Percentiles rank a stretch among this genome's conserved stretches.
These are phyloP conservation scores for Cadophora gregata DNA, from an alignment of 2,329 filamentous ascomycete genomes.

Conservation along the genomic window DNA sequence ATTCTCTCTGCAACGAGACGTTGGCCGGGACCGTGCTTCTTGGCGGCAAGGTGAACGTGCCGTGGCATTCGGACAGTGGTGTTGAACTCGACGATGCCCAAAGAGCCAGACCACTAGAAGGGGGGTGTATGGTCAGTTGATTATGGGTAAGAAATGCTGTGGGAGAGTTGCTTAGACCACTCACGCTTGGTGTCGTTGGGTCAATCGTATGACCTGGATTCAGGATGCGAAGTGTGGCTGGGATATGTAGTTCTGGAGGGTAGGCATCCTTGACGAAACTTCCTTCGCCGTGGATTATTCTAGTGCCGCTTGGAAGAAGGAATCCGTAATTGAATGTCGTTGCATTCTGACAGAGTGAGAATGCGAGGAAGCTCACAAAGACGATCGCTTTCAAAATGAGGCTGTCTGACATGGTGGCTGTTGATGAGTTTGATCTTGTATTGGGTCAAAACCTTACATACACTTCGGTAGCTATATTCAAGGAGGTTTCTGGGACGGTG, in stretches of 20 bases:
- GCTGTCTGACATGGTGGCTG: neutral
- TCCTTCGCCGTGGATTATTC: neutral
- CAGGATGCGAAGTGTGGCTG: neutral
- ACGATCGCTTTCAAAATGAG: neutral
- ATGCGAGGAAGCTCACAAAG: neutral
- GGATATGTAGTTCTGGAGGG: neutral
- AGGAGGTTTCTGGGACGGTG: no score
- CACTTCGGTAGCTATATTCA: no score
- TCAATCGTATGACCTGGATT: slow-evolving; percentile 8
- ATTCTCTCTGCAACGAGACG: neutral
- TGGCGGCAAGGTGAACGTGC: slow-evolving; percentile 8
- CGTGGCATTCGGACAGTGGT: neutral
- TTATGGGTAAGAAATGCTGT: neutral
- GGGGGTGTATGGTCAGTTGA: neutral
- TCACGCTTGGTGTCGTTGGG: neutral
- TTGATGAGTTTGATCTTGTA: neutral
- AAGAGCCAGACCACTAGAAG: neutral
- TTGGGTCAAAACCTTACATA: no score
- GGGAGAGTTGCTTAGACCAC: neutral
- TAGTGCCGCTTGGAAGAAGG: slow-evolving; percentile 1
- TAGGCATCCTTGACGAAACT: neutral
- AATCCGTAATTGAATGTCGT: slow-evolving; percentile 7
- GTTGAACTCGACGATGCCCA: slow-evolving; percentile 7
- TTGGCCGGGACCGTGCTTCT: neutral
- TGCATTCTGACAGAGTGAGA: neutral